phyloP scores from a whole-genome alignment of 2,329 filamentous ascomycete genomes.

The Pseudocercospora macadamiae region DNA sequence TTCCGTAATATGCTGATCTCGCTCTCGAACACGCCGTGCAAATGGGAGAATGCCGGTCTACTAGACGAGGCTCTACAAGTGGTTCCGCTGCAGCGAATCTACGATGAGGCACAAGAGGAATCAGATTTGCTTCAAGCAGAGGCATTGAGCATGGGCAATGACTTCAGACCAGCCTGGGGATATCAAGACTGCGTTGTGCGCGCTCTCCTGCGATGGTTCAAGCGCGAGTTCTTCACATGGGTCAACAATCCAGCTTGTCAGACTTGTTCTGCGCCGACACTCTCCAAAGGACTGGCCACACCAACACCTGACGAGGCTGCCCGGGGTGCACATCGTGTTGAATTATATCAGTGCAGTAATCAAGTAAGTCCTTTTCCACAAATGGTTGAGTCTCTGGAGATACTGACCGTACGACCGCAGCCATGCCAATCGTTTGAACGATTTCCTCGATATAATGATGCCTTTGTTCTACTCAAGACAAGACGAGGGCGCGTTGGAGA shows the following conservation, averaged over 20 bases:
- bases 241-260: conserved; percentile 91
- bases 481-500: conserved; percentile 85
- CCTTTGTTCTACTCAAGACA: conserved; percentile 88
- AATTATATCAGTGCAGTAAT: conserved; percentile 84
- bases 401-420: neutral
- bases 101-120: conserved; percentile 92
- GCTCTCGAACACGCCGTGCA: conserved; percentile 84
- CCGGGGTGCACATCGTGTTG: conserved; percentile 81
- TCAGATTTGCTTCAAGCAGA: conserved; percentile 83
- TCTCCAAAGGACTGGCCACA: conserved; percentile 78
- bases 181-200: conserved; percentile 96
- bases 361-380: no score
- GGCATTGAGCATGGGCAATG: conserved; percentile 81
- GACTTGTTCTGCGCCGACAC: conserved; percentile 78
- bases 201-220: conserved; percentile 93
- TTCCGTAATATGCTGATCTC: conserved; percentile 75
- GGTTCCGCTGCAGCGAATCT: conserved; percentile 87
- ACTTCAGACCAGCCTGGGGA: conserved; percentile 80
- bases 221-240: conserved; percentile 91
- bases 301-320: conserved; percentile 87
- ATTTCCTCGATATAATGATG: conserved; percentile 92
- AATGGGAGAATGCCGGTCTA: conserved; percentile 94
- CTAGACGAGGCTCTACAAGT: conserved; percentile 86
- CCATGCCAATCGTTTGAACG: conserved; percentile 79
- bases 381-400: no score